Base-by-base conservation (phyloP, 768 basidiomycete genomes). In the Russula sp. region DNA sequence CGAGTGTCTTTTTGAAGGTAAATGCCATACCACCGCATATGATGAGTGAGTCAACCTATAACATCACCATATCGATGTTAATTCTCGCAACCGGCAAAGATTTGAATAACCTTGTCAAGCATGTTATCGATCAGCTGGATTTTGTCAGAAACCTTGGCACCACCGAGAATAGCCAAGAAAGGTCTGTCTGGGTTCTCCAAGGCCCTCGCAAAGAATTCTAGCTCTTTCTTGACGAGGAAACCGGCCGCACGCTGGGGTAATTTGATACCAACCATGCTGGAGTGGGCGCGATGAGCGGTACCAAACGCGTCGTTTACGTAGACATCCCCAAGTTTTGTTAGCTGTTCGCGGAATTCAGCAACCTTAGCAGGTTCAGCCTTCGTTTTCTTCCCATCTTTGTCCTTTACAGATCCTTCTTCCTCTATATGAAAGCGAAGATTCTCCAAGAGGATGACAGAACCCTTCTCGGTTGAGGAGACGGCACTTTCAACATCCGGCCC, bases 231-330 rank as follows among this genome's bases (percentile, higher is more conserved):
- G 80, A 99, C 88, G 64, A 99, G 82, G 80, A 97, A 94, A 29
- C 96, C 96, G 36, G 96, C 86, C 1, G 96, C 96, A 67, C 93
- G 83, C 75, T 96, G 88, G 7, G 88, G 86, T 18, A 98, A 82
- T 72, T 96, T 85, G 69, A 99, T 81, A 68, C 96, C 96, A 67
- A 99, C 96, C 95, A 99, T 98, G 69, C 91, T 94, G 0, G 96
- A 98, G 75, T 99, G 96, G 9, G 93, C 94, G 67, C 96, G 93
- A 75, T 99, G 96, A 54, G 95, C 96, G 48, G 96, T 99, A 52
- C 96, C 96, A 72, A 99, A 99, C 29, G 96, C 96, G 73, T 99
- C 96, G 78, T 99, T 99, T 73, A 99, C 81, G 74, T 98, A 98
- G 66, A 99, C 88, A 70, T 98, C 94, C 56, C 95, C 95, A 67